Percentiles rank a stretch among this genome's conserved stretches.
phyloP scores from a whole-genome alignment of 257 asterid genomes.

The Fraxinus quadrangulata region DNA sequence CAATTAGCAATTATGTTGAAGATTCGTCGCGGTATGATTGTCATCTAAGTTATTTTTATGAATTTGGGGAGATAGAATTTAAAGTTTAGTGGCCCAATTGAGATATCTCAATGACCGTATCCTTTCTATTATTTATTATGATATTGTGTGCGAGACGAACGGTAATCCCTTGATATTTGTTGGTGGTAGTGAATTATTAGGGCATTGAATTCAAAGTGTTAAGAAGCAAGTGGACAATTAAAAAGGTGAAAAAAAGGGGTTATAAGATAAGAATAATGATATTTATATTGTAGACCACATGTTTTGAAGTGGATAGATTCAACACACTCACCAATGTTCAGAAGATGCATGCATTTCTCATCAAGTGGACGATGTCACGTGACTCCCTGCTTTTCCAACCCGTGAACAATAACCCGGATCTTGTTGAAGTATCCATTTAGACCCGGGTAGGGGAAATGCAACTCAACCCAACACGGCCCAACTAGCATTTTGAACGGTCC shows the following conservation, averaged over 20 bases:
- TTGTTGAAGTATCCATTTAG: background rate
- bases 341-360: background rate
- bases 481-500: background rate
- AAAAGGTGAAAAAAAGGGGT: background rate
- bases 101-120: background rate
- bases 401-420: background rate
- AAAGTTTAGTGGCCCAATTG: background rate
- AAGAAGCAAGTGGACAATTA: slow-evolving; percentile 1
- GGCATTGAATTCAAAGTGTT: background rate
- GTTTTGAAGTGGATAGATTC: slow-evolving; percentile 8
- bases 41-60: background rate
- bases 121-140: too few relatives aligned
- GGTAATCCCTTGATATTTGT: background rate
- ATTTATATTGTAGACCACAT: background rate
- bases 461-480: background rate
- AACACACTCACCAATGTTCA: background rate
- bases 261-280: background rate
- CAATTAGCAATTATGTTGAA: background rate
- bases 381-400: background rate
- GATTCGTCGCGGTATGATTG: too few relatives aligned
- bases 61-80: background rate
- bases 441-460: background rate
- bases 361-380: background rate
- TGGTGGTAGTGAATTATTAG: background rate
- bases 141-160: background rate